Base-by-base conservation (phyloP, 768 basidiomycete species). In the Saitozyma podzolica region DNA sequence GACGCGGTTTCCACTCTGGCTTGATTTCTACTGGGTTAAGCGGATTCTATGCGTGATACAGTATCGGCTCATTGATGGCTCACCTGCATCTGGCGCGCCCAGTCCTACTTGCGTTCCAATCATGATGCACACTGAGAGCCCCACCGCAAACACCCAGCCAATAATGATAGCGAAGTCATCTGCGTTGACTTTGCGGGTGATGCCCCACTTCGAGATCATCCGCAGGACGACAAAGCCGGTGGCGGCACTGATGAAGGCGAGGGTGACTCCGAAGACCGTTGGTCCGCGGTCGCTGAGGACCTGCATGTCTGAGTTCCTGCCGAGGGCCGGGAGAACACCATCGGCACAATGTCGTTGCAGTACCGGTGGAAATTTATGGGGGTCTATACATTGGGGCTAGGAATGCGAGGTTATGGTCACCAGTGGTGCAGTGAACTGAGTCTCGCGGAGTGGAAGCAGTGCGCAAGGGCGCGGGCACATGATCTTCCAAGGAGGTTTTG, bases 111-210 rank as follows among this genome's bases (percentile, higher is more conserved):
- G 54, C 0, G 76, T 69, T 10, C 61, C 73, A 17, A 62, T 54
- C 62, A 76, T 62, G 52, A 69, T 59, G 39, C 59, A 62, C 58
- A 59, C 61, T 40, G 66, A 67, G 13, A 66, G 45, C 3, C 62
- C 69, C 0, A 67, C 50, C 10, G 65, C 60, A 58, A 74, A 77
- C 52, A 76, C 70, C 75, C 77, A 78, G 13, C 69, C 73, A 5
- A 78, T 13, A 11, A 75, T 59, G 0, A 70, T 61, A 8, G 75
- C 50, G 8, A 45, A 67, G 59, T 78, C 77, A 56, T 75, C 77
- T 54, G 60, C 54, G 14, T 56, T 72, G 40, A 62, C 42, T 8
- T 65, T 70, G 58, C 62, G 62, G 16, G 65, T 61, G 1, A 76
- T 60, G 50, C 65, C 60, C 41, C 68, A 63, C 62, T 74, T 76